A percentile compares a stretch with the other conserved stretches of the same genome.
These are phyloP conservation scores for Neoconidiobolus thromboides DNA, from an alignment of 371 early-diverging fungal species.

Conservation along the genomic window DNA sequence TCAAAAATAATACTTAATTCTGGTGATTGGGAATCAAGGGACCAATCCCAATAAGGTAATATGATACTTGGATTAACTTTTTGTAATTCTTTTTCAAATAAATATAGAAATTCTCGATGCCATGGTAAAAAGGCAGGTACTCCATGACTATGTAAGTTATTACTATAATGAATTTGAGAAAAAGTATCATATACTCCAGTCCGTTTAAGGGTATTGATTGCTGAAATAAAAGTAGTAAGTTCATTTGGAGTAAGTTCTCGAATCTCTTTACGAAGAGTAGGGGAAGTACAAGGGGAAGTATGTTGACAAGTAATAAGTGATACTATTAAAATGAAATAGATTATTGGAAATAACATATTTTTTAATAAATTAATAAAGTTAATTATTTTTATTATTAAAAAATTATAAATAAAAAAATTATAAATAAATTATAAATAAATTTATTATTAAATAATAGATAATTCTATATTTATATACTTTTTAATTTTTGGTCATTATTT, in stretches of 20 bases:
- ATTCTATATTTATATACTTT: no score
- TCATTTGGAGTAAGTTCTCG: background rate
- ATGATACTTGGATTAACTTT: constrained; percentile 16
- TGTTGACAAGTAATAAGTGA: no score
- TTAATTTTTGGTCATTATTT: no score
- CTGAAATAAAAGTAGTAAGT: background rate
- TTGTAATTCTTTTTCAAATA: constrained; percentile 15
- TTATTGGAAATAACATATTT: no score
- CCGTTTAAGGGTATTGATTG: background rate
- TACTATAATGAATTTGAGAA: background rate
- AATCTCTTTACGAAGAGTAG: background rate
- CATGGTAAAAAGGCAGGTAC: constrained; percentile 17
- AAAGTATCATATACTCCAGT: background rate
- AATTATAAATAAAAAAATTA: no score
- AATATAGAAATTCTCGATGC: constrained; percentile 17
- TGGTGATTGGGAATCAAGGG: constrained; percentile 2
- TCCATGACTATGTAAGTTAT: constrained; percentile 8
- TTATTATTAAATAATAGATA: no score
- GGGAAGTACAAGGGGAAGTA: background rate
- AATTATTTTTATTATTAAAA: no score
- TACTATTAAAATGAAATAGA: no score
- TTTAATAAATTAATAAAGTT: no score
- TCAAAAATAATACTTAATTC: constrained; percentile 7
- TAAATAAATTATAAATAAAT: no score
- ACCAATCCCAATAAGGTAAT: constrained; percentile 30